Base-by-base conservation (phyloP, 2,329 filamentous ascomycete species). In the Colletotrichum sp. region DNA sequence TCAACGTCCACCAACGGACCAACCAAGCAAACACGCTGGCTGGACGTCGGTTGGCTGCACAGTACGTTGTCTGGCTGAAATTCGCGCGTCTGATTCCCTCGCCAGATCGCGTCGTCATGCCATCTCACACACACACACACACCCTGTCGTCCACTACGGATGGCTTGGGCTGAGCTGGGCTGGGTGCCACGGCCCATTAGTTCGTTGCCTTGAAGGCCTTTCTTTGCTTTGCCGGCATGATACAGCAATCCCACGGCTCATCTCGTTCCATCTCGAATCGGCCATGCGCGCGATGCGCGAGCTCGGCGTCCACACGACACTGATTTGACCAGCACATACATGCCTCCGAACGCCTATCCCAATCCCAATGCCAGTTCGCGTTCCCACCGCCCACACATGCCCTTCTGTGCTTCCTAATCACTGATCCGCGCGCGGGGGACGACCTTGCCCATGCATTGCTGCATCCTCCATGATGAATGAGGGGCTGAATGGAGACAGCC, bases 361-460 rank as follows among this genome's bases (percentile, higher is more conserved):
- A 44, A 68, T 68, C 21, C 66, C 28, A 71, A 60, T 28, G 39
- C 28, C 63, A 24, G 28, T 28, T 67, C 65, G n/a, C 65, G 28
- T 55, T 57, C 44, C 65, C 65, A 64, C 34, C 13, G 44, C 32
- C 30, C 63, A 69, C 32, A 21, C 16, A 52, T 59, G 30, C 62
- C 34, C 39, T 49, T 49, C 39, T 49, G 39, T 49, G 39, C 39
- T 44, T 72, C 55, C 18, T 16, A 72, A 55, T 68, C 73, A 52
- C 64, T 70, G 71, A 74, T 60, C 34, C 49, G 74, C 64, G 60
- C 65, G 75, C 71, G 75, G 57, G 74, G 60, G 55, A 75, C 49
- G 66, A 75, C 65, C 71, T 30, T 72, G 69, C 55, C 44, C 32
- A 63, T 72, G 62, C 62, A 67, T 75, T 39, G 28, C 62, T 55